Percentiles rank a stretch among this genome's conserved stretches.
These are phyloP conservation scores for Drechslera avenae DNA, from an alignment of 2,329 filamentous ascomycete genomes.

Conservation along the genomic window DNA sequence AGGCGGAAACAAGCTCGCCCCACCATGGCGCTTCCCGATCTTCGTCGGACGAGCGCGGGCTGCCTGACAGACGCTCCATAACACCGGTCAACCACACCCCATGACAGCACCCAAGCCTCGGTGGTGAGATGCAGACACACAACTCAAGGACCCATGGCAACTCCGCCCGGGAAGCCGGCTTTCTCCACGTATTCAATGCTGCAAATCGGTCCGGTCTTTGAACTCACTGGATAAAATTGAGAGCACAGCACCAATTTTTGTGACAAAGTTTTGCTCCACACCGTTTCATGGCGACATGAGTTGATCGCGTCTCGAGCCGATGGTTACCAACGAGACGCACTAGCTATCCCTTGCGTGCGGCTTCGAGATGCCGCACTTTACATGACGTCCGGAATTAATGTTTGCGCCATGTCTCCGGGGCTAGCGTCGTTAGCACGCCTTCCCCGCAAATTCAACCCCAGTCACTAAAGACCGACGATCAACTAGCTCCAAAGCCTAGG, in stretches of 20 bases:
- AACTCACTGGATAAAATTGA: background rate
- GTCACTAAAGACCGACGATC: constrained; percentile 29
- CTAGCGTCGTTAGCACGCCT: constrained; percentile 27
- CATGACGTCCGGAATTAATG: constrained; percentile 28
- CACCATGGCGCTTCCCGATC: constrained; percentile 18
- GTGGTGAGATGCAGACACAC: constrained; percentile 10
- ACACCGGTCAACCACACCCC: constrained; percentile 24
- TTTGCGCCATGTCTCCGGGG: constrained; percentile 7
- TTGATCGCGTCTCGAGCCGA: background rate
- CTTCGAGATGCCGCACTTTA: constrained; percentile 10
- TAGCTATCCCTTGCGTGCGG: background rate
- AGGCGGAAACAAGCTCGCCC: constrained; percentile 26
- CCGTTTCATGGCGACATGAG: background rate
- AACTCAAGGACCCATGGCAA: background rate
- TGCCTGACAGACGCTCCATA: constrained; percentile 5
- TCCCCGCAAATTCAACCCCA: constrained; percentile 39
- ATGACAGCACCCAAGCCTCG: constrained; percentile 13
- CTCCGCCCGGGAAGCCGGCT: constrained; percentile 8
- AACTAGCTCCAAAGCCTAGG: constrained; percentile 24
- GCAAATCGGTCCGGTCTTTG: constrained; percentile 1
- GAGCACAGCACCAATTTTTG: background rate
- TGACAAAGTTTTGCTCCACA: background rate
- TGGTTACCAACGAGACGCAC: background rate
- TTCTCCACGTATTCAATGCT: background rate
- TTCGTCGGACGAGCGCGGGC: constrained; percentile 37